Percentiles rank a stretch among this genome's conserved stretches.
Evolutionary conservation across 2,329 filamentous ascomycete species (phyloP).

Genomic region (Cercospora zeae-maydis): DNA sequence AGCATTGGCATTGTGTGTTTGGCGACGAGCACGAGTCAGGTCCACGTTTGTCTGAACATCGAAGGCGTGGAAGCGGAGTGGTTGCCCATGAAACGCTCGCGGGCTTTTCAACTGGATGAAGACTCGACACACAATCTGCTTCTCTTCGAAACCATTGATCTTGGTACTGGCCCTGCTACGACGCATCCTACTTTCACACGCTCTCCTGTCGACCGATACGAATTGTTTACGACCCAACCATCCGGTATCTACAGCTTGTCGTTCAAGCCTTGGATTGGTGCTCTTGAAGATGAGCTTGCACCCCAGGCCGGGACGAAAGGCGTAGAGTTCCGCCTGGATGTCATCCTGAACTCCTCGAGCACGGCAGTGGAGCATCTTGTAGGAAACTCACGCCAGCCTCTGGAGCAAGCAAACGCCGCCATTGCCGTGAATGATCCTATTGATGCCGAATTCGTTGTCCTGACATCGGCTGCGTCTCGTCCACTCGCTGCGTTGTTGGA

Average conservation of each 20-base stretch:
- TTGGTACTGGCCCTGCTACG: constrained; percentile 25
- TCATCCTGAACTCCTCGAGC: constrained; percentile 52
- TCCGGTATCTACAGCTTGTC: constrained; percentile 55
- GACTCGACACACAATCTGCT: constrained; percentile 32
- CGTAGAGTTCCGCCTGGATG: constrained; percentile 54
- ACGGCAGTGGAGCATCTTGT: constrained; percentile 47
- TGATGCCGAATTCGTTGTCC: constrained; percentile 57
- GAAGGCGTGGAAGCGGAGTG: constrained; percentile 62
- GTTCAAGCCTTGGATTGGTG: constrained; percentile 54
- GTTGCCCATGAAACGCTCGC: constrained; percentile 48
- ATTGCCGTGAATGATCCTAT: constrained; percentile 53
- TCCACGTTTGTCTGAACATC: constrained; percentile 59
- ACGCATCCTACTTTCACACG: constrained; percentile 55
- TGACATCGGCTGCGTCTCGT: constrained; percentile 39
- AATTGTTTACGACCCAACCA: constrained; percentile 56
- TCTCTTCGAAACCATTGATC: constrained; percentile 43
- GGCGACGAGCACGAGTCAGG: constrained; percentile 52
- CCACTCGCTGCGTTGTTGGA: constrained; percentile 49
- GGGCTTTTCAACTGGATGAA: constrained; percentile 27
- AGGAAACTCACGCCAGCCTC: constrained; percentile 32
- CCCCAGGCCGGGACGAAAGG: constrained; percentile 43
- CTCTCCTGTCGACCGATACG: constrained; percentile 55
- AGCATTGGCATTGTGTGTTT: constrained; percentile 58
- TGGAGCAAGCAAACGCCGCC: constrained; percentile 39
- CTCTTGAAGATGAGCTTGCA: constrained; percentile 54